Evolutionary conservation across 371 early-diverging fungal species (phyloP), one percentile per base, ranked within the genome.

Genomic region (Syncephalastrum racemosum): DNA sequence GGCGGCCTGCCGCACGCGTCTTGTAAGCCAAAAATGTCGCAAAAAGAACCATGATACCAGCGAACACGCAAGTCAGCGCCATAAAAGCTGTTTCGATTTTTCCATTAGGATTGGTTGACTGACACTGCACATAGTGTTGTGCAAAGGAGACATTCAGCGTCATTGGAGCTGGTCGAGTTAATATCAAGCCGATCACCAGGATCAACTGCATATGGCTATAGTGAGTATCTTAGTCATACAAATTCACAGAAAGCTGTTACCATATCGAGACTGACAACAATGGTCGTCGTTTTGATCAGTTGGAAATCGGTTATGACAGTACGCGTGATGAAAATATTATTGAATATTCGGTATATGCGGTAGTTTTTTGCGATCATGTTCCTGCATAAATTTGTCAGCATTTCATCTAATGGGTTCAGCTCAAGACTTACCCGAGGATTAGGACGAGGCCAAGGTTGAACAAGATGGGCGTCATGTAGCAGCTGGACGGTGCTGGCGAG

Each of bases 291-390:
- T 50, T 73, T 71, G 45, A 81, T 71, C 18, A 84, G 54, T 50
- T 82, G 82, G 2, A 62, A 40, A 53, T 84, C 84, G 31, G 78
- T 79, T 53, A 84, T 84, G 49, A 82, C 79, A 3, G 79, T 79
- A 19, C 81, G 72, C 12, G 80, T 79, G 45, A 84, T 81, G 54
- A 81, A 82, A 7, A 84, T 81, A 36, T 84, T 84, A 56, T 84
- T 77, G 51, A 82, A 84, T 22, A 84, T 84, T 22, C 80, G 68
- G 59, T 84, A 84, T 10, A 84, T 76, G 5, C 84, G 71, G 59
- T 82, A 84, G 56, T 84, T 84, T 51, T 84, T 84, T 42, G 84
- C 82, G 39, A 84, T 82, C 75, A 84, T 77, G 45, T 84, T 84
- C 59, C 84, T 75, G 58, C 42, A 16, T 4, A 22, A 14, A n/a